Percentiles rank a stretch among this genome's conserved stretches.
Evolutionary conservation across 352 stramenopile species (phyloP).

Genomic region (Pythium pyrilobum): DNA sequence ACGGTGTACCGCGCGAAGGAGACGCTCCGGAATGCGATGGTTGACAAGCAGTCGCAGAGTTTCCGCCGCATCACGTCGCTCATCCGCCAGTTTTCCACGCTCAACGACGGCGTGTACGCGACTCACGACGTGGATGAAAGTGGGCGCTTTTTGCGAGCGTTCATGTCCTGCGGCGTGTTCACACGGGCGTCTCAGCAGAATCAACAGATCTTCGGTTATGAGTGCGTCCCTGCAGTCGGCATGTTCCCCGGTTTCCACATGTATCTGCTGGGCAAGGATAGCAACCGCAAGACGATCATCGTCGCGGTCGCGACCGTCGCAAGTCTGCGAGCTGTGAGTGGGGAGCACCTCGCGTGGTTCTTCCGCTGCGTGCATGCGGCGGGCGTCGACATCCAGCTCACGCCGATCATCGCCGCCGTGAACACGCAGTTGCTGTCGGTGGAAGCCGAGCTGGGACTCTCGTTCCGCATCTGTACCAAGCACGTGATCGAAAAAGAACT

Average conservation of each 20-base stretch:
- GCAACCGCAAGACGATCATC: conserved; percentile 37
- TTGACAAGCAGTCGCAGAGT: conserved; percentile 25
- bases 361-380: conserved; percentile 30
- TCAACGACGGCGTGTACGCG: conserved; percentile 34
- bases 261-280: conserved; percentile 47
- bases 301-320: conserved; percentile 29
- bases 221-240: conserved; percentile 27
- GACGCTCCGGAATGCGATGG: conserved; percentile 28
- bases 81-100: conserved; percentile 26
- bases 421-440: conserved; percentile 29
- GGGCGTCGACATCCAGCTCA: conserved; percentile 34
- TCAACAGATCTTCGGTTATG: conserved; percentile 51
- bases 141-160: conserved; percentile 36
- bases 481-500: conserved; percentile 51
- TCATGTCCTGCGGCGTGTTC: conserved; percentile 46
- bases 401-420: conserved; percentile 38
- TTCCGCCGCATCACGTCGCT: conserved; percentile 43
- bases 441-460: conserved; percentile 36
- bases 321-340: conserved; percentile 17
- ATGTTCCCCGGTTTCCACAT: conserved; percentile 43
- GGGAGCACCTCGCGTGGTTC: conserved; percentile 51
- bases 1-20: conserved; percentile 59
- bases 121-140: conserved; percentile 18
- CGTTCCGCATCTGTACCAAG: conserved; percentile 44
- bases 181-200: conserved; percentile 30